Base-by-base conservation (phyloP, 306 rosid genomes). In the Leucaena leucocephala region DNA sequence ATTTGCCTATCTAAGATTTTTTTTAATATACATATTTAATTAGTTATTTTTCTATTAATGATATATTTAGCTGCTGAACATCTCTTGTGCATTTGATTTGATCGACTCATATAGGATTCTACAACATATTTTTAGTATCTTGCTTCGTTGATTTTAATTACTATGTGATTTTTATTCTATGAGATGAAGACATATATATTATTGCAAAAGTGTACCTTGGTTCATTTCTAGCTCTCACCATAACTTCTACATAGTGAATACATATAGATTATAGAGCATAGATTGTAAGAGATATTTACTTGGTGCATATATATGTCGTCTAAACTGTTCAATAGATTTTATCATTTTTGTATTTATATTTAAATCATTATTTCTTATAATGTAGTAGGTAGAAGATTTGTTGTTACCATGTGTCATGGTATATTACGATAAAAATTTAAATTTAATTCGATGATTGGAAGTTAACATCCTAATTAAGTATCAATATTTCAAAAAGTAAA, bases 171-270 rank as follows among this genome's bases (percentile, higher is more conserved):
- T 33, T 49, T 70, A 76, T 40, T 76, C 61, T 40, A 17, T 62
- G 78, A 70, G 50, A 77, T 71, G 17, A 48, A 74, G 55, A 57
- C 52, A 57, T 61, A 71, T 19, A 8, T 42, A 42, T 42, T 42
- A 49, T 6, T 67, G 33, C 54, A 62, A 75, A 44, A 59, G 57
- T 6, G 63, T 36, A 34, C 43, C 50, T 40, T 59, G 14, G n/a
- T 15, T 14, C n/a, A 52, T 73, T 80, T 42, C 78, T 49, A 16
- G 49, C 69, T 79, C 71, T 44, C 33, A 42, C 46, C 73, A 74
- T 73, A 13, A 14, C 73, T 50, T 50, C 58, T 50, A 17, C 58
- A 50, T 50, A 16, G 21, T 50, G 22, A 50, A 50, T 7, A 50
- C 5, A 17, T 50, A 14, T 17, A 5, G 40, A 69, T 5, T 50